Base-by-base conservation (phyloP, 306 rosid genomes). In the Carpinus viminea region DNA sequence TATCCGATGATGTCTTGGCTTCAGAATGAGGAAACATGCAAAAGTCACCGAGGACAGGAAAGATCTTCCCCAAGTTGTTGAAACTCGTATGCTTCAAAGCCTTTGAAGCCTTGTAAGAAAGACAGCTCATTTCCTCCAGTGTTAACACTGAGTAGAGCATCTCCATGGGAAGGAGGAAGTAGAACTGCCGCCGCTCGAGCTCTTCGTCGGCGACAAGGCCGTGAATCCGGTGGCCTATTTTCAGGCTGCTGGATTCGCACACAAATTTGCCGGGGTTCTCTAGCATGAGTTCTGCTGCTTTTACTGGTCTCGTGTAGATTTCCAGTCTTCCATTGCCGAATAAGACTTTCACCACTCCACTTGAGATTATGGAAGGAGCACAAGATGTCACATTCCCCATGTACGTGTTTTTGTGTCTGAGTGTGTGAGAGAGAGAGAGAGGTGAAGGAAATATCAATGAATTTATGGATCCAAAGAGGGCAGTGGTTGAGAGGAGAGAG, bases 81-180 rank as follows among this genome's bases (percentile, higher is more conserved):
- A 87, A 82, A 52, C 84, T 85, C 12, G 77, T 80, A 48, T 84
- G 88, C 81, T 89, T 91, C 46, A 87, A n/a, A 50, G 90, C 90
- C 77, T 82, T 83, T 11, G 93, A 81, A 16, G 96, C 94, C 54
- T 75, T 90, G 85, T 82, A 83, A 66, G 83, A 86, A 68, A 94
- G 81, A 79, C 88, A 83, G 79, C 82, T 79, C 88, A 92, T 85
- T 73, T 94, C 98, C 76, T 94, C 97, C 59, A 73, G 85, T 1
- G 98, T 94, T 7, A 94, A 88, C 24, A 89, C 96, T 1, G 97
- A 94, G 87, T 92, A 94, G 3, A 94, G 90, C 24, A 89, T 83
- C 4, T 94, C 97, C 94, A 94, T 88, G 2, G 97, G 97, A 54
- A 94, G 94, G 71, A 94, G 96, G 45, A 92, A 86, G 74, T 94